A percentile compares a stretch with the other conserved stretches of the same genome.
Evolutionary conservation across 106 monocot species (phyloP).

Genomic region (Dioscorea zingiberensis): DNA sequence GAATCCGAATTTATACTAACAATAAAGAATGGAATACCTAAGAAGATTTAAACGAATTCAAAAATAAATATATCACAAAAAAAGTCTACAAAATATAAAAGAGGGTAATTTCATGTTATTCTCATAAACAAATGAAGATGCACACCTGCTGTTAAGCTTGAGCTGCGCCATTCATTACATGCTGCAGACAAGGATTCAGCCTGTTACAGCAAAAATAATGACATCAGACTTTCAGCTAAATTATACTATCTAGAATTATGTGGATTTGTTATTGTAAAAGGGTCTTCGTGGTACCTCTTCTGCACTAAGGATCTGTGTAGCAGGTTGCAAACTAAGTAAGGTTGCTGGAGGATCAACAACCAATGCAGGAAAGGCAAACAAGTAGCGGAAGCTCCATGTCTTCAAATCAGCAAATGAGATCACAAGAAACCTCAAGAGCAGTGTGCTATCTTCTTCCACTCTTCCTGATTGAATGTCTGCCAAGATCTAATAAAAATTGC

Average conservation of each 20-base stretch:
- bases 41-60: conserved; percentile 3
- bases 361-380: conserved; percentile 94
- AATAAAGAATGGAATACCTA: conserved; percentile 84
- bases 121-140: neutral
- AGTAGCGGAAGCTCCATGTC: conserved; percentile 78
- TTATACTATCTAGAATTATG: neutral
- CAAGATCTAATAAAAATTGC: conserved; percentile 49
- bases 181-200: conserved; percentile 47
- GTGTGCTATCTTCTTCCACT: conserved; percentile 57
- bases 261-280: neutral
- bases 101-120: neutral
- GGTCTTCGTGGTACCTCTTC: conserved; percentile 50
- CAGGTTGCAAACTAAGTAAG: conserved; percentile 52
- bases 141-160: conserved; percentile 64
- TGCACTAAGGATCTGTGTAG: conserved; percentile 36
- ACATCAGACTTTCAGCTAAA: conserved; percentile 3
- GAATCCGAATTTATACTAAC: conserved; percentile 61
- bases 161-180: conserved; percentile 78
- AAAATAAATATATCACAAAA: neutral
- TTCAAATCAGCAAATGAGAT: conserved; percentile 96
- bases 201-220: conserved; percentile 21
- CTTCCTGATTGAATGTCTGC: conserved; percentile 69
- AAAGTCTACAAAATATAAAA: neutral
- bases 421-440: conserved; percentile 79
- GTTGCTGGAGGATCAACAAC: conserved; percentile 75